Evolutionary conservation across 805 yeast species (phyloP).

Genomic region (Komagataella populi): DNA sequence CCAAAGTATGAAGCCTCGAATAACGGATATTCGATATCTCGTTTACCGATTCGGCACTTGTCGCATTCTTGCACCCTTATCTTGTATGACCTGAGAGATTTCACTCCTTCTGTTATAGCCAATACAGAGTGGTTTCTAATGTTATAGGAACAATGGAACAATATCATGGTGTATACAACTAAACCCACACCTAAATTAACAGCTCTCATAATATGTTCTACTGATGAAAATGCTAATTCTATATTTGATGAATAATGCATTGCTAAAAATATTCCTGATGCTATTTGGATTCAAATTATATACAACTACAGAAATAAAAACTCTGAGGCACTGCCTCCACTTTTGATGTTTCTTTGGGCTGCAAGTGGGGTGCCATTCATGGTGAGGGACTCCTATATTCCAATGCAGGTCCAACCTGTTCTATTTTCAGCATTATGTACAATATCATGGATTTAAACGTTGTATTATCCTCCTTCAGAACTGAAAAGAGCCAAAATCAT

Average conservation of each 20-base stretch:
- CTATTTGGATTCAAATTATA: no score
- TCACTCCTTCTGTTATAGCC: background rate
- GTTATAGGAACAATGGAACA: constrained; percentile 84
- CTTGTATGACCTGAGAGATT: background rate
- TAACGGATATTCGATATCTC: background rate
- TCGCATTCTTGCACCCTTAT: background rate
- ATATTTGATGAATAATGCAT: no score
- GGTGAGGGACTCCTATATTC: constrained; percentile 55
- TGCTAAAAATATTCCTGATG: no score
- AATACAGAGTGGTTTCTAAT: constrained; percentile 35
- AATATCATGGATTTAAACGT: constrained; percentile 52
- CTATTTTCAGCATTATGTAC: constrained; percentile 60
- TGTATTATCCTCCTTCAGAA: constrained; percentile 54
- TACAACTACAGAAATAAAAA: constrained; percentile 57
- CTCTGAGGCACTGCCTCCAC: constrained; percentile 83
- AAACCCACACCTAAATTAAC: no score
- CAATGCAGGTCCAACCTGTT: constrained; percentile 81
- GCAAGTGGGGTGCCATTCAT: constrained; percentile 65
- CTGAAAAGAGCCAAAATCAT: constrained; percentile 22
- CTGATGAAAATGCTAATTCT: no score
- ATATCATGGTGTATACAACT: constrained; percentile 89
- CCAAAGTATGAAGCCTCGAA: no score
- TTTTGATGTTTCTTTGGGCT: constrained; percentile 87
- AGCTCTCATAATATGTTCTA: no score
- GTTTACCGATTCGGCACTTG: no score